These are phyloP conservation scores for Moelleriella libera DNA, from an alignment of 2,329 filamentous ascomycete species.

Conservation along the genomic window DNA sequence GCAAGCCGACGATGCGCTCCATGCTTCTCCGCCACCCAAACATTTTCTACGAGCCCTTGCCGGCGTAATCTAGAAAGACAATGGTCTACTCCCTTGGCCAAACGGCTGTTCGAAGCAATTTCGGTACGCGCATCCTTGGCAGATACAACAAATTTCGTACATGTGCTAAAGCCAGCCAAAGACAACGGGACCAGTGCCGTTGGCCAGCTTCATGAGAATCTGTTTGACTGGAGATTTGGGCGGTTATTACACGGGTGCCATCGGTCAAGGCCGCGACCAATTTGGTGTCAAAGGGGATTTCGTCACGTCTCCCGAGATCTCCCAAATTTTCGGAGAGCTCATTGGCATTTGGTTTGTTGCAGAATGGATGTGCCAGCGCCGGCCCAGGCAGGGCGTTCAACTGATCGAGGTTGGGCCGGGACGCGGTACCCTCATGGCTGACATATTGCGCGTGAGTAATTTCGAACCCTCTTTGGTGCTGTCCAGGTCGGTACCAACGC, in stretches of 20 bases:
- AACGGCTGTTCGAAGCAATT: constrained; percentile 75
- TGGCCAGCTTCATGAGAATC: constrained; percentile 97
- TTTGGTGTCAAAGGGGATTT: constrained; percentile 94
- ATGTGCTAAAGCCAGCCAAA: constrained; percentile 6
- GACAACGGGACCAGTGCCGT: constrained; percentile 75
- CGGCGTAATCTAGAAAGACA: constrained; percentile 31
- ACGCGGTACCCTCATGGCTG: constrained; percentile 91
- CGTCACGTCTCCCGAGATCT: constrained; percentile 93
- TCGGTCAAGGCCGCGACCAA: constrained; percentile 58
- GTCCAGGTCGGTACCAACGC: too few relatives aligned
- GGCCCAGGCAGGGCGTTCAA: constrained; percentile 59
- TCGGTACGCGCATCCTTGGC: constrained; percentile 37
- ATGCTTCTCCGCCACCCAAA: not conserved
- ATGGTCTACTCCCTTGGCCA: constrained; percentile 89
- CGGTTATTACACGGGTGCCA: constrained; percentile 80
- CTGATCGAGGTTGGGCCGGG: constrained; percentile 91
- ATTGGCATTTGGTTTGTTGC: constrained; percentile 89
- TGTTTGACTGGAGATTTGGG: constrained; percentile 82
- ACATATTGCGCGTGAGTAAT: constrained; percentile 66
- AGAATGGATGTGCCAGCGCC: constrained; percentile 90
- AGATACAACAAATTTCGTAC: too few relatives aligned
- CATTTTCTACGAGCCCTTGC: constrained; percentile 1
- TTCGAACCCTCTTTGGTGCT: not conserved
- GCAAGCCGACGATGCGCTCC: not conserved
- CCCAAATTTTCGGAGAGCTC: constrained; percentile 90